Base-by-base conservation (phyloP, 192 early-diverging fungal species). In the Rhizophagus sp. region DNA sequence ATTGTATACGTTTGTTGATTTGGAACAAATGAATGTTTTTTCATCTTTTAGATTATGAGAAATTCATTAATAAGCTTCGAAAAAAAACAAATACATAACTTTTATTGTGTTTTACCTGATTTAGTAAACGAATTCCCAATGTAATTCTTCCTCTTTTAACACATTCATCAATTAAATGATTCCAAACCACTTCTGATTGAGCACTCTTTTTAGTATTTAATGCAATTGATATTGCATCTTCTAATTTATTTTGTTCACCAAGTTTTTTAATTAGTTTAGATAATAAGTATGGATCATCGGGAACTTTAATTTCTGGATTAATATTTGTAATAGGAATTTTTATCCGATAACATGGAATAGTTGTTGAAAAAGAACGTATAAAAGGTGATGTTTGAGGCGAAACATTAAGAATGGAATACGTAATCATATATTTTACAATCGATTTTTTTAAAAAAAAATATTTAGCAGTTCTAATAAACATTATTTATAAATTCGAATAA, bases 141-240 rank as follows among this genome's bases (percentile, higher is more conserved):
- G 44, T 75, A 11, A 81, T 24, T 72, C 81, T 85, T 68, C 80
- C 79, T 11, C 79, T 67, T 62, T 83, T 81, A 1, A 82, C 81
- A 11, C 80, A 80, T 36, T 83, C 80, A 74, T 82, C 74, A 52
- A 85, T 85, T 17, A 85, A 79, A 75, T 83, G 80, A 50, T 85
- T 85, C 84, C 84, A 85, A 2, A 85, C 84, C 15, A 83, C 80
- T 52, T 83, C 84, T 24, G 69, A 83, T 61, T 85, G 84, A 0
- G 77, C 82, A 57, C 50, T 73, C 66, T 79, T 81, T 49, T 82
- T 82, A 0, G 84, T 10, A 15, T 79, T 73, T 4, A 70, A 49
- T 27, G 82, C 84, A 13, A 85, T 27, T 1, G 75, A 80, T 68
- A 85, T 80, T 30, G 82, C 84, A 6, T 85, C 82, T 39, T 83